These are phyloP conservation scores for Medakamo hakoo DNA, from an alignment of 139 green algal species.

Conservation along the genomic window DNA sequence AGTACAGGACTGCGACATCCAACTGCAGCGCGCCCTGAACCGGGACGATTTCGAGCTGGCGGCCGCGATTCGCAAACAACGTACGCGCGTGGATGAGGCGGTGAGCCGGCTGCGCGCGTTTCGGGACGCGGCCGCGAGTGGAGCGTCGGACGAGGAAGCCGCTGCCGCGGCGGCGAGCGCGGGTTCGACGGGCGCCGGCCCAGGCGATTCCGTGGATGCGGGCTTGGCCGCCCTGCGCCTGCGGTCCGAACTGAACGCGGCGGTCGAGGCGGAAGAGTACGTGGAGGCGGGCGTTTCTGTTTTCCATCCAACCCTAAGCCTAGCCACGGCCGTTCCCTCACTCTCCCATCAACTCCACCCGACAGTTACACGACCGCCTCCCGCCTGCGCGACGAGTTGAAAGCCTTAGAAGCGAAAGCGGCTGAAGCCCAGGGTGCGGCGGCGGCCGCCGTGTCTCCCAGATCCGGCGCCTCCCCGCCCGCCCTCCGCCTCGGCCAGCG, in stretches of 20 bases:
- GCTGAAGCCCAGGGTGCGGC: no score
- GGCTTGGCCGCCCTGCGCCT: neutral
- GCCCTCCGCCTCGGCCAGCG: constrained; percentile 46
- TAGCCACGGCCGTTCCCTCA: no score
- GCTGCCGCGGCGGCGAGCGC: neutral
- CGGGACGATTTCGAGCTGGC: constrained; percentile 42
- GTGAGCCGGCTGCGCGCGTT: constrained; percentile 1
- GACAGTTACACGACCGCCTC: no score
- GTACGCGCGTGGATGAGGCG: constrained; percentile 22
- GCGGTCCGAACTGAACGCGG: neutral
- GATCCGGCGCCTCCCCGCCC: constrained; percentile 4
- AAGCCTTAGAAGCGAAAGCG: constrained; percentile 35
- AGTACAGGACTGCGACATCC: constrained; percentile 21
- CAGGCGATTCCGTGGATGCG: neutral
- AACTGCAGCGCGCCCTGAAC: constrained; percentile 48
- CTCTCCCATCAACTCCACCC: no score
- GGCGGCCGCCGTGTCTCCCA: constrained; percentile 13
- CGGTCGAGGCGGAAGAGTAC: neutral
- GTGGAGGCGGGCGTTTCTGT: no score
- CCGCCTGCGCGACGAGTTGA: constrained; percentile 41
- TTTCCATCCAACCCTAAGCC: no score
- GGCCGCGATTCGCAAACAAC: constrained; percentile 21
- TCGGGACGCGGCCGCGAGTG: neutral
- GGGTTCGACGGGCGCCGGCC: no score
- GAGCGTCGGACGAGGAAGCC: no score